Percentiles rank a stretch among this genome's conserved stretches.
These are phyloP conservation scores for Amylocarpus encephaloides DNA, from an alignment of 2,329 filamentous ascomycete species.

Conservation along the genomic window DNA sequence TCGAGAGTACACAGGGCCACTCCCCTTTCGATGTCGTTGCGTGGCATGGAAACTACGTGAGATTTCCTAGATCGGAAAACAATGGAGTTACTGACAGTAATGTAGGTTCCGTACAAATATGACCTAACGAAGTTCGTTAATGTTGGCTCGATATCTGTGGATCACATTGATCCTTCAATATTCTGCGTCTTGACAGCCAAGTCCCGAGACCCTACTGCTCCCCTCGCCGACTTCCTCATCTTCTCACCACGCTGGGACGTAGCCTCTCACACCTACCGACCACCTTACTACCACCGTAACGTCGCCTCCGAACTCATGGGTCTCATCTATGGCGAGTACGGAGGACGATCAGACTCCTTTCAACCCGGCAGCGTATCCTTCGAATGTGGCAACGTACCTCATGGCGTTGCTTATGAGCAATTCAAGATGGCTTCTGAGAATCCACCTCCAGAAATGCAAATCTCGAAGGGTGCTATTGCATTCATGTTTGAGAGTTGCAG, in stretches of 20 bases:
- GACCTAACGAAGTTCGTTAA: slow-evolving; percentile 59
- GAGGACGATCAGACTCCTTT: slow-evolving; percentile 61
- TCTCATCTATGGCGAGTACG: slow-evolving; percentile 39
- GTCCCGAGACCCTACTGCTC: slow-evolving; percentile 46
- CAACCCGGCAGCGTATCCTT: slow-evolving; percentile 41
- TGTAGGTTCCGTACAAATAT: slow-evolving; percentile 62
- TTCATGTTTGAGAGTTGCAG: slow-evolving; percentile 47
- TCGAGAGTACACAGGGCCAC: slow-evolving; percentile 57
- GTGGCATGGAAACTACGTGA: slow-evolving; percentile 60
- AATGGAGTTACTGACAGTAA: slow-evolving; percentile 21
- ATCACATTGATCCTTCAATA: slow-evolving; percentile 62
- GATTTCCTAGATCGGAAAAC: neutral
- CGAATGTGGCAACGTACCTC: slow-evolving; percentile 39
- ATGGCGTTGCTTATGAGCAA: slow-evolving; percentile 41
- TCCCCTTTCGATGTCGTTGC: slow-evolving; percentile 71
- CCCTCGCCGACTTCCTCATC: slow-evolving; percentile 60
- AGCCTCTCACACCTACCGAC: slow-evolving; percentile 51
- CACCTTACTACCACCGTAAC: slow-evolving; percentile 53
- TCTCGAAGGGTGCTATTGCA: slow-evolving; percentile 41
- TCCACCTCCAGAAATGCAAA: slow-evolving; percentile 39
- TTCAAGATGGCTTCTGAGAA: slow-evolving; percentile 43
- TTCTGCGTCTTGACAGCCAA: slow-evolving; percentile 59
- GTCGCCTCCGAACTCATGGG: slow-evolving; percentile 45
- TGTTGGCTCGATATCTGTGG: slow-evolving; percentile 51
- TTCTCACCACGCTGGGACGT: slow-evolving; percentile 64